These are phyloP conservation scores for Senecio squalidus DNA, from an alignment of 140 eudicot species.

Conservation along the genomic window DNA sequence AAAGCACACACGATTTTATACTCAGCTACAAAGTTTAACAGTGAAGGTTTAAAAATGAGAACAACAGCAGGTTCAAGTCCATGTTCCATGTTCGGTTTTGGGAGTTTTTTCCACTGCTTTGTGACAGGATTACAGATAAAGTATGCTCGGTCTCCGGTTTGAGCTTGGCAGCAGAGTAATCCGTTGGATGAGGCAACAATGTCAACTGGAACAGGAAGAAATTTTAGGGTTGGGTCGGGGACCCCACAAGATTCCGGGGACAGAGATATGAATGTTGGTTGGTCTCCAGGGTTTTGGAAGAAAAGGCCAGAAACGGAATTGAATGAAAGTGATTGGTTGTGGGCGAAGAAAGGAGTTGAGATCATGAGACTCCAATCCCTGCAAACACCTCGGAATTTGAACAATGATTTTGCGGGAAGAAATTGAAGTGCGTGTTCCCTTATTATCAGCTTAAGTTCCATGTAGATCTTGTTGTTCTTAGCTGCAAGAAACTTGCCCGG, in stretches of 20 bases:
- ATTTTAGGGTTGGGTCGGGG: conserved; percentile 53
- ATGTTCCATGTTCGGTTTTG: conserved; percentile 43
- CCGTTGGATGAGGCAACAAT: conserved; percentile 53
- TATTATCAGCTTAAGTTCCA: conserved; percentile 57
- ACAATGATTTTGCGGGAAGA: conserved; percentile 67
- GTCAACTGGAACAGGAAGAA: conserved; percentile 54
- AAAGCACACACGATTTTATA: conserved; percentile 41
- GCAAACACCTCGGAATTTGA: conserved; percentile 45
- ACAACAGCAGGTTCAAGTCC: conserved; percentile 43
- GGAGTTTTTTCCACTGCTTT: conserved; percentile 44
- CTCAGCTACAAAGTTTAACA: conserved; percentile 48
- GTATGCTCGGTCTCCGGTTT: conserved; percentile 33
- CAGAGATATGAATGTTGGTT: conserved; percentile 40
- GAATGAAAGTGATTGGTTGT: conserved; percentile 57
- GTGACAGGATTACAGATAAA: conserved; percentile 56
- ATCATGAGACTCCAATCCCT: conserved; percentile 63
- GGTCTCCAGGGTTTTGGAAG: conserved; percentile 26
- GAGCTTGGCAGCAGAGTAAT: conserved; percentile 53
- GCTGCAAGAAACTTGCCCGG: conserved; percentile 26
- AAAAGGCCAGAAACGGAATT: conserved; percentile 37
- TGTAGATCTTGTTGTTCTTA: conserved; percentile 42
- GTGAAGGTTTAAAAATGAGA: conserved; percentile 46
- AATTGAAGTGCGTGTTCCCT: conserved; percentile 58
- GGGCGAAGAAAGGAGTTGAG: conserved; percentile 64
- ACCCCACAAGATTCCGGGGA: conserved; percentile 53